phyloP scores from a whole-genome alignment of 495 filamentous ascomycete genomes.

The Aspergillus funiculosus region DNA sequence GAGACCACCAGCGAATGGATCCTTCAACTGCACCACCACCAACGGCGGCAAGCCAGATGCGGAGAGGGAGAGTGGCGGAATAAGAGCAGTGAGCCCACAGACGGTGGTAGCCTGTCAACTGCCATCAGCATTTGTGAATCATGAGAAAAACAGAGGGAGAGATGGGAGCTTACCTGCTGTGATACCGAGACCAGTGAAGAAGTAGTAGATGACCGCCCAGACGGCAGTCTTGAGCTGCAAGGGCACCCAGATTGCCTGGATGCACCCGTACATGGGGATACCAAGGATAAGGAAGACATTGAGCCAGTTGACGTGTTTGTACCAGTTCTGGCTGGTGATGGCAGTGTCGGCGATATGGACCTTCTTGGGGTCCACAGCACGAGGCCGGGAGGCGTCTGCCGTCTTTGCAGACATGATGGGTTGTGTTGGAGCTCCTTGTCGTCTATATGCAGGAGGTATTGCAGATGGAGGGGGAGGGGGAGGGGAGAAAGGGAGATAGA shows the following conservation, averaged over 20 bases:
- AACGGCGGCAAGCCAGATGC: slow-evolving; percentile 85
- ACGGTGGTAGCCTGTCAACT: slow-evolving; percentile 67
- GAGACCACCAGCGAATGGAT: slow-evolving; percentile 95
- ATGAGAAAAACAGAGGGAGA: slow-evolving; percentile 3
- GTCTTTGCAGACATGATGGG: slow-evolving; percentile 38
- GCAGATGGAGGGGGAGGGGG: background rate
- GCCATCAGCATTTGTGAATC: slow-evolving; percentile 8
- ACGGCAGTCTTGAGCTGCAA: slow-evolving; percentile 67
- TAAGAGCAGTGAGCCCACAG: slow-evolving; percentile 95
- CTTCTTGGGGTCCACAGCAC: slow-evolving; percentile 45
- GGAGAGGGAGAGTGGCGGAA: slow-evolving; percentile 79
- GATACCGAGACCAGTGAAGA: slow-evolving; percentile 83
- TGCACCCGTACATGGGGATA: slow-evolving; percentile 69
- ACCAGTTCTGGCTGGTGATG: slow-evolving; percentile 84
- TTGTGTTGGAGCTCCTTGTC: background rate
- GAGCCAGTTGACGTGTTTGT: slow-evolving; percentile 95
- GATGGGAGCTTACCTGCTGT: slow-evolving; percentile 67
- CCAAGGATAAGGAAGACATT: slow-evolving; percentile 83
- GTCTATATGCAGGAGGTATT: background rate
- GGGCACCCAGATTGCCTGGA: slow-evolving; percentile 78
- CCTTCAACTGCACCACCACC: slow-evolving; percentile 96
- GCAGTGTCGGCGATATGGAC: slow-evolving; percentile 55
- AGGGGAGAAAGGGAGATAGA: background rate
- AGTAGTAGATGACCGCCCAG: slow-evolving; percentile 86
- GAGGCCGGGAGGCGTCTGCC: slow-evolving; percentile 30